Evolutionary conservation across 2,329 filamentous ascomycete species (phyloP).

Genomic region (Beauveria caledonica): DNA sequence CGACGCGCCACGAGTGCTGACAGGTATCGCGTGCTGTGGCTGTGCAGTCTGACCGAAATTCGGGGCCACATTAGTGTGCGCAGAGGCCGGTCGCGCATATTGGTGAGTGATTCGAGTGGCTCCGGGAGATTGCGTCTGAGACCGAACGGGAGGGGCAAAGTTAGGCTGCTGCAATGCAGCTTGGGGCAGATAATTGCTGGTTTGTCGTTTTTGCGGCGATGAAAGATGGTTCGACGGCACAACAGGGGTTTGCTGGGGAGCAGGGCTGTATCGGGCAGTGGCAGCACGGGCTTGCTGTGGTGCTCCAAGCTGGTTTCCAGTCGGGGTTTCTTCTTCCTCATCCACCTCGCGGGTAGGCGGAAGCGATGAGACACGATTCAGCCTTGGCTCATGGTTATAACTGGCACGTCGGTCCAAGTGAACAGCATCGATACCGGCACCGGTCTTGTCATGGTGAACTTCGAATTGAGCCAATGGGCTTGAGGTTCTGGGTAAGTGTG

Average conservation of each 20-base stretch:
- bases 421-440: constrained; percentile 27
- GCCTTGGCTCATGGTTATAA: constrained; percentile 46
- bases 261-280: constrained; percentile 32
- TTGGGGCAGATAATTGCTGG: constrained; percentile 44
- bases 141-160: constrained; percentile 49
- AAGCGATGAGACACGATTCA: constrained; percentile 48
- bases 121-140: constrained; percentile 55
- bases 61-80: constrained; percentile 37
- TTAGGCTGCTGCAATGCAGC: constrained; percentile 24
- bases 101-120: constrained; percentile 32
- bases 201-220: constrained; percentile 48
- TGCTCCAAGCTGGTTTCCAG: constrained; percentile 18
- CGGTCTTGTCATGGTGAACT: constrained; percentile 34
- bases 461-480: constrained; percentile 60
- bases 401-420: constrained; percentile 40
- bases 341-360: constrained; percentile 56
- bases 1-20: constrained; percentile 38
- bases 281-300: constrained; percentile 17
- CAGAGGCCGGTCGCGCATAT: constrained; percentile 44
- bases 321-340: constrained; percentile 43
- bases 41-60: constrained; percentile 17
- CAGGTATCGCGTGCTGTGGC: constrained; percentile 12
- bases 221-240: constrained; percentile 30
- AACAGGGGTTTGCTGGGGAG: constrained; percentile 18
- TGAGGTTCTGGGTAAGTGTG: constrained; percentile 56